Evolutionary conservation across 495 filamentous ascomycete species (phyloP).

Genomic region (Aspergillus haitiensis): DNA sequence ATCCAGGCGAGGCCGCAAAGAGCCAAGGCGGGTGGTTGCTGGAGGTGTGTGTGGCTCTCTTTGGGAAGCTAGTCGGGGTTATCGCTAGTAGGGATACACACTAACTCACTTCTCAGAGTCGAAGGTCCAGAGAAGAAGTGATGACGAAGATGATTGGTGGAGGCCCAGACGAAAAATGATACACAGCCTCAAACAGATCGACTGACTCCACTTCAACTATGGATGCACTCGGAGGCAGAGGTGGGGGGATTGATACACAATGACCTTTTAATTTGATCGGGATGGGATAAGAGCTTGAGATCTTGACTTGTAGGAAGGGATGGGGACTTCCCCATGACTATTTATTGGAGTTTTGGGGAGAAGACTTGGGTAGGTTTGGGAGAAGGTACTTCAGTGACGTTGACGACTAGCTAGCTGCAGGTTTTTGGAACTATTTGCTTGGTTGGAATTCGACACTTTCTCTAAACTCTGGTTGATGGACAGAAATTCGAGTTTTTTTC

Average conservation of each 20-base stretch:
- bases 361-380: too few species aligned
- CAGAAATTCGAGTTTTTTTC: too few species aligned
- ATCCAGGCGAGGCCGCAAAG: not conserved
- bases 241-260: not conserved
- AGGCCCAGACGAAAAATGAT: slow-evolving; percentile 1
- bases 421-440: not conserved
- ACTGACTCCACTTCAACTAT: not conserved
- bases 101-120: too few species aligned
- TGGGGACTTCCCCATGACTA: not conserved
- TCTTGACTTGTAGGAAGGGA: not conserved
- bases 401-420: slow-evolving; percentile 1
- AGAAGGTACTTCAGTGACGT: not conserved
- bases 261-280: not conserved
- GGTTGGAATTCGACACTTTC: not conserved
- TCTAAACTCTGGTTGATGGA: too few species aligned
- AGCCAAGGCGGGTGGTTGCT: not conserved
- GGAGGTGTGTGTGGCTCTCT: too few species aligned
- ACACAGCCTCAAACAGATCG: slow-evolving; percentile 16
- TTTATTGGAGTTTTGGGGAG: not conserved
- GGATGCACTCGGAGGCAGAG: not conserved
- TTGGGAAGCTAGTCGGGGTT: too few species aligned
- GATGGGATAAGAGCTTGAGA: not conserved
- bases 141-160: not conserved
- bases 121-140: not conserved
- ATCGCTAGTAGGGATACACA: too few species aligned